Conservation (phyloP, 257 asterid genomes). For the Penstemon newberryi region DNA sequence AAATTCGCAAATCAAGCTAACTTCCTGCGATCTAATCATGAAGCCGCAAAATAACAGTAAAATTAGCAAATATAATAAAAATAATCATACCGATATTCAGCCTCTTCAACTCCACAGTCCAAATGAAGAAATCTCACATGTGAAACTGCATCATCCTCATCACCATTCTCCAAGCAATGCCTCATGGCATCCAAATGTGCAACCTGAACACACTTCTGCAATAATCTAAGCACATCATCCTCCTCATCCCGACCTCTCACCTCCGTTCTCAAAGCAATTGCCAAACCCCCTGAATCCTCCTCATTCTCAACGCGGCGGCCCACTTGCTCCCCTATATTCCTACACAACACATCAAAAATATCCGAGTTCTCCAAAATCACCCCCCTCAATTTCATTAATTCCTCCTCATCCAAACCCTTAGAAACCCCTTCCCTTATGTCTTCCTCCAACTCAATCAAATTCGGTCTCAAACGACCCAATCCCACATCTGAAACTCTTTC, state of each 20-base stretch:
- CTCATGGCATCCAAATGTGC: conserved; percentile 76
- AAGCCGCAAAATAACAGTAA: conserved; percentile 23
- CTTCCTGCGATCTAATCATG: conserved; percentile 18
- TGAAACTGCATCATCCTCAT: conserved; percentile 59
- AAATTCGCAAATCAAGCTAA: conserved; percentile 20
- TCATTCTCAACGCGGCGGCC: conserved; percentile 36
- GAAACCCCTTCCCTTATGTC: conserved; percentile 25
- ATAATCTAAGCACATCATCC: conserved; percentile 58
- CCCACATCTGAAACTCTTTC: conserved; percentile 56
- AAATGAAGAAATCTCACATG: conserved; percentile 78
- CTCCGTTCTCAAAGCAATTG: conserved; percentile 52
- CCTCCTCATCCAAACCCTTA: conserved; percentile 51
- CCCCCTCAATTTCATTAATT: conserved; percentile 56
- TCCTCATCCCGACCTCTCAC: conserved; percentile 45
- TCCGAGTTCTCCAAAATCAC: conserved; percentile 61
- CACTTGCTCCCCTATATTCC: conserved; percentile 67
- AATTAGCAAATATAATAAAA: conserved; percentile 15
- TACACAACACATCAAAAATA: conserved; percentile 69
- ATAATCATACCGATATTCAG: conserved; percentile 71
- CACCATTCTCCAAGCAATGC: conserved; percentile 54
- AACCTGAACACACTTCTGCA: conserved; percentile 71
- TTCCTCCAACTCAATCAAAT: conserved; percentile 47
- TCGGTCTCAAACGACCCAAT: conserved; percentile 65
- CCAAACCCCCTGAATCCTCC: conserved; percentile 60
- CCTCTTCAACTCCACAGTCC: conserved; percentile 67